A percentile compares a stretch with the other conserved stretches of the same genome.
phyloP scores from a whole-genome alignment of 2,329 filamentous ascomycete species.

The Neurospora sp. region DNA sequence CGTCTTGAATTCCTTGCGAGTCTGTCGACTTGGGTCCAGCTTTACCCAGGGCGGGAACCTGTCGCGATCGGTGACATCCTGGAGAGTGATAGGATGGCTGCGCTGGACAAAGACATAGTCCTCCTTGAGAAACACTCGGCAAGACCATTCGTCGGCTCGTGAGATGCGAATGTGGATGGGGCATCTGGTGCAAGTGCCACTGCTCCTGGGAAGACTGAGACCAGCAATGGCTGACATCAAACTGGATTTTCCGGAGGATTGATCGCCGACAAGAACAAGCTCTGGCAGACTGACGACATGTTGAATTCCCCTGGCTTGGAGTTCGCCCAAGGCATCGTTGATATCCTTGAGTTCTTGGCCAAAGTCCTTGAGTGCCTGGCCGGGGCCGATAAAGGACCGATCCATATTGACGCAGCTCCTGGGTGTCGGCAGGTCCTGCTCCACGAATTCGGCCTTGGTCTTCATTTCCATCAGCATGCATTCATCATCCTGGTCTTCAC shows the following conservation, averaged over 20 bases:
- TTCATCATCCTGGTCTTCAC: conserved; percentile 16
- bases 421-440: conserved; percentile 1
- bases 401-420: conserved; percentile 10
- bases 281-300: conserved; percentile 63
- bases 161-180: conserved; percentile 70
- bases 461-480: conserved; percentile 21
- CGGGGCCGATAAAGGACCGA: conserved; percentile 23
- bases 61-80: conserved; percentile 37
- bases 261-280: conserved; percentile 75
- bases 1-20: conserved; percentile 46
- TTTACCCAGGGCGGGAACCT: conserved; percentile 58
- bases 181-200: conserved; percentile 69
- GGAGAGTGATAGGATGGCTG: conserved; percentile 29
- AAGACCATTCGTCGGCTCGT: conserved; percentile 53
- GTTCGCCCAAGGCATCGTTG: conserved; percentile 55
- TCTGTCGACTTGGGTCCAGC: conserved; percentile 31
- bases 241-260: conserved; percentile 73
- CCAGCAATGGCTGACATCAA: conserved; percentile 55
- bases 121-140: conserved; percentile 53
- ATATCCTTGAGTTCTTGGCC: conserved; percentile 54
- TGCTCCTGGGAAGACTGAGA: conserved; percentile 60
- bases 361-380: conserved; percentile 39
- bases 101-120: conserved; percentile 48
- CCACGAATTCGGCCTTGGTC: conserved; percentile 3
- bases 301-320: conserved; percentile 64